A percentile compares a stretch with the other conserved stretches of the same genome.
phyloP scores from a whole-genome alignment of 164 flowering plant genomes.

The Euptelea pleiosperma region DNA sequence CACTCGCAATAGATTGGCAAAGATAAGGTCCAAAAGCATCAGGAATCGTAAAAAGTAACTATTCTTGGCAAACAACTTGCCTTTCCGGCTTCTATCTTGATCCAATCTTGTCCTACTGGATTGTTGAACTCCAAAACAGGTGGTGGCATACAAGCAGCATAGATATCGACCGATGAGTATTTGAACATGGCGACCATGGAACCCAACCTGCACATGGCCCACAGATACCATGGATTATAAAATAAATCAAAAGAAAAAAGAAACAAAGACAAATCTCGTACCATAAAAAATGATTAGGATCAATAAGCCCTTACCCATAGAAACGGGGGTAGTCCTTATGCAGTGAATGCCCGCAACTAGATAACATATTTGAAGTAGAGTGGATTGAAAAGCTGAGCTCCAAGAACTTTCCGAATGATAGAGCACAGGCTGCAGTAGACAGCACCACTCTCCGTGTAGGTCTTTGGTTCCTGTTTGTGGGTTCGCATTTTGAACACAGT shows the following conservation, averaged over 20 bases:
- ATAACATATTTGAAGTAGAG: constrained; percentile 30
- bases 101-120: constrained; percentile 43
- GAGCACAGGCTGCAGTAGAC: constrained; percentile 57
- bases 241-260: not conserved
- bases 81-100: constrained; percentile 49
- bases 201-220: constrained; percentile 57
- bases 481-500: constrained; percentile 70
- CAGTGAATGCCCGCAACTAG: constrained; percentile 77
- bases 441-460: constrained; percentile 70
- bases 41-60: constrained; percentile 2
- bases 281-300: not conserved
- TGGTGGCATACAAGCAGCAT: constrained; percentile 63
- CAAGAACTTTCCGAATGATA: constrained; percentile 93
- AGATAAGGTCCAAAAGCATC: not conserved
- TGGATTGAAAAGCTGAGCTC: constrained; percentile 70
- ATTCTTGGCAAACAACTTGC: constrained; percentile 36
- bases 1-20: not conserved
- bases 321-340: constrained; percentile 65
- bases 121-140: constrained; percentile 53
- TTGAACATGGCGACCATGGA: constrained; percentile 75
- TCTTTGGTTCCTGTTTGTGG: constrained; percentile 32
- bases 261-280: not conserved
- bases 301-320: constrained; percentile 65
- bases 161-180: constrained; percentile 60
- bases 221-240: constrained; percentile 8